phyloP scores from a whole-genome alignment of 768 basidiomycete genomes.

The Amanita rimosa region DNA sequence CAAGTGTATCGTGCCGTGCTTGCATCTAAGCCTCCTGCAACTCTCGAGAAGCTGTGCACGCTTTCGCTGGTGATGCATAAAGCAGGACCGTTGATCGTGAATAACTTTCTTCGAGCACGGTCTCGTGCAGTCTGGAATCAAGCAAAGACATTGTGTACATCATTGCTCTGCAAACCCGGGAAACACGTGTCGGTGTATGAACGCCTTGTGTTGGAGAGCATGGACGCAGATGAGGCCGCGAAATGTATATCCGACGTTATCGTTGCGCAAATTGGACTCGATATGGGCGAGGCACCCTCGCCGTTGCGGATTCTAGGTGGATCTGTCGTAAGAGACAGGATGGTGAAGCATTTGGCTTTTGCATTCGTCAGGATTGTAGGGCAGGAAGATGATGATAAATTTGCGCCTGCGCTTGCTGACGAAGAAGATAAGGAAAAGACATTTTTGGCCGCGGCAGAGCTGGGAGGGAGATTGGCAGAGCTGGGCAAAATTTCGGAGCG shows the following conservation, averaged over 20 bases:
- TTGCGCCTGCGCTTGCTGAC: slow-evolving; percentile 17
- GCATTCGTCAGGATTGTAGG: slow-evolving; percentile 39
- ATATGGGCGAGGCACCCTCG: slow-evolving; percentile 13
- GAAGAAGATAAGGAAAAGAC: slow-evolving; percentile 34
- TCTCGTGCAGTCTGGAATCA: slow-evolving; percentile 24
- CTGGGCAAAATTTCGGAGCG: slow-evolving; percentile 48
- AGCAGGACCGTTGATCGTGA: slow-evolving; percentile 17
- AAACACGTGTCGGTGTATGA: slow-evolving; percentile 24
- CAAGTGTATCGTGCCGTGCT: slow-evolving; percentile 45
- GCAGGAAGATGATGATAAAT: slow-evolving; percentile 20
- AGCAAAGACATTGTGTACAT: background rate
- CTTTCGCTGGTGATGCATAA: slow-evolving; percentile 43
- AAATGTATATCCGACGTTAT: slow-evolving; percentile 19
- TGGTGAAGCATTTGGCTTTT: slow-evolving; percentile 38
- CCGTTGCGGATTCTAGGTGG: slow-evolving; percentile 43
- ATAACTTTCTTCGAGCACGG: slow-evolving; percentile 24
- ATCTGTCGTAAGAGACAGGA: slow-evolving; percentile 35
- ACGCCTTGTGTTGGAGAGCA: slow-evolving; percentile 37
- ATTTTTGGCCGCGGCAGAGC: slow-evolving; percentile 46
- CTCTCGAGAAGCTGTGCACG: slow-evolving; percentile 40
- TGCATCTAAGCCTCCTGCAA: slow-evolving; percentile 24
- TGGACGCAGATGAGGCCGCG: slow-evolving; percentile 45
- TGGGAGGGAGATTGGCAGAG: slow-evolving; percentile 46
- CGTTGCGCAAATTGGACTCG: slow-evolving; percentile 4
- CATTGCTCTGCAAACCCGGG: slow-evolving; percentile 4